Evolutionary conservation across 352 stramenopile species (phyloP), one percentile per base, ranked within the genome.

Genomic region (Globisporangium parvum): DNA sequence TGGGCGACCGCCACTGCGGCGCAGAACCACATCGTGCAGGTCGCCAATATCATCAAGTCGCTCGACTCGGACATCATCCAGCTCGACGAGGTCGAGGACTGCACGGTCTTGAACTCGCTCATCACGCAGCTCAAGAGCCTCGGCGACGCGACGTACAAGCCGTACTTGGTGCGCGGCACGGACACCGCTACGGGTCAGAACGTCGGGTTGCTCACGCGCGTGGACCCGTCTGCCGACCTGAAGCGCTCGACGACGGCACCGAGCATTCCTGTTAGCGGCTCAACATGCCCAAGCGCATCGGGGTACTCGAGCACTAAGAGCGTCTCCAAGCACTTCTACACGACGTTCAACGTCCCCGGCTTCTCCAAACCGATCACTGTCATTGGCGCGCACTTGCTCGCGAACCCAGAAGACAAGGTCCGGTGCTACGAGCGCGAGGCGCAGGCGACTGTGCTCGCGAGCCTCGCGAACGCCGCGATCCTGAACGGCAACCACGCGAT

Each of bases 141-240:
- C 11, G 75, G 73, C 11, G 78, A 85, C 44, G 60, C 49, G 48
- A 81, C 67, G 10, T 85, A 87, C 71, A 77, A 77, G 53, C 79
- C 73, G 51, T 90, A 87, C 59, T 40, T 90, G 26, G 60, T 87
- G 28, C 66, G 53, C 37, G 80, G 80, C 40, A 71, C 65, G 0
- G 80, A 90, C 63, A 85, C 80, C 9, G 55, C 73, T 2, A 90
- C 80, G n/a, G 70, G 75, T 15, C 80, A 90, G 57, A 88, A 90
- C 68, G 66, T 73, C 17, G 80, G 64, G 15, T 60, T 90, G 26
- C 56, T 90, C 26, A 88, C 77, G 23, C 80, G 80, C 17, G 63
- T 90, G 12, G 80, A 90, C 31, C 80, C 80, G 1, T 54, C 70
- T 1, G 68, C 71, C 24, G 63, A 77, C 21, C 55, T 90, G 6